Evolutionary conservation across 2,329 filamentous ascomycete species (phyloP).

Genomic region (Colletotrichum somersetense): DNA sequence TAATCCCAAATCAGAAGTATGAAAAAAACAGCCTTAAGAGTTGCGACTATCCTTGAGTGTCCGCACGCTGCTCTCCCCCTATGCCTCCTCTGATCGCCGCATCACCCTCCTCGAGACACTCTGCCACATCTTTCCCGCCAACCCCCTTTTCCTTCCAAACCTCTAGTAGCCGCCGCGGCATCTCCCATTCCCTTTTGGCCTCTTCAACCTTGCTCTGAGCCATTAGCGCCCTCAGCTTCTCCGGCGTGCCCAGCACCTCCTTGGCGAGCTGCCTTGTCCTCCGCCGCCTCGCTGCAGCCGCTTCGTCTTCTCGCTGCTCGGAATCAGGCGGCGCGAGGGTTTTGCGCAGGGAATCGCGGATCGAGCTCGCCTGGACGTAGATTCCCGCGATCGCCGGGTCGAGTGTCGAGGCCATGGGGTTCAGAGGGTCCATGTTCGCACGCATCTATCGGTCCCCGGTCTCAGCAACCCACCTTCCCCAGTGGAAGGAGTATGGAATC

Average conservation of each 20-base stretch:
- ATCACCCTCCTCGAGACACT: conserved; percentile 67
- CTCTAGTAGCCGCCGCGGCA: conserved; percentile 64
- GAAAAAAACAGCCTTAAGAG: conserved; percentile 11
- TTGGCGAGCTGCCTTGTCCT: conserved; percentile 68
- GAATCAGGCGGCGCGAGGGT: conserved; percentile 62
- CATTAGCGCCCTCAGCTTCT: conserved; percentile 69
- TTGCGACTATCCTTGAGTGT: conserved; percentile 41
- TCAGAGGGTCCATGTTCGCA: conserved; percentile 82
- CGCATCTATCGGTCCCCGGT: conserved; percentile 69
- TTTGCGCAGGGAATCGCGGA: conserved; percentile 64
- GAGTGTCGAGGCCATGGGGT: conserved; percentile 79
- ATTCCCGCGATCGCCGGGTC: conserved; percentile 82
- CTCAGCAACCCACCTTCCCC: background rate
- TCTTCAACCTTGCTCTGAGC: conserved; percentile 70
- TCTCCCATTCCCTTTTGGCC: conserved; percentile 69
- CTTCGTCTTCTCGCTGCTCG: conserved; percentile 51
- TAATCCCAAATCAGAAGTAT: background rate
- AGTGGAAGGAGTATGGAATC: too few species aligned
- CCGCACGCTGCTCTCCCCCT: conserved; percentile 33
- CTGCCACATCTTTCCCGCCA: conserved; percentile 67
- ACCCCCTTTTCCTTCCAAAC: conserved; percentile 67
- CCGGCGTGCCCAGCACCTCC: conserved; percentile 73
- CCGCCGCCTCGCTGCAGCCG: conserved; percentile 51
- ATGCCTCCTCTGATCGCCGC: conserved; percentile 55
- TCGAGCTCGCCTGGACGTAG: conserved; percentile 70